Percentiles rank a stretch among this genome's conserved stretches.
phyloP scores from a whole-genome alignment of 768 basidiomycete genomes.

The Trichaptum fuscoviolaceum region DNA sequence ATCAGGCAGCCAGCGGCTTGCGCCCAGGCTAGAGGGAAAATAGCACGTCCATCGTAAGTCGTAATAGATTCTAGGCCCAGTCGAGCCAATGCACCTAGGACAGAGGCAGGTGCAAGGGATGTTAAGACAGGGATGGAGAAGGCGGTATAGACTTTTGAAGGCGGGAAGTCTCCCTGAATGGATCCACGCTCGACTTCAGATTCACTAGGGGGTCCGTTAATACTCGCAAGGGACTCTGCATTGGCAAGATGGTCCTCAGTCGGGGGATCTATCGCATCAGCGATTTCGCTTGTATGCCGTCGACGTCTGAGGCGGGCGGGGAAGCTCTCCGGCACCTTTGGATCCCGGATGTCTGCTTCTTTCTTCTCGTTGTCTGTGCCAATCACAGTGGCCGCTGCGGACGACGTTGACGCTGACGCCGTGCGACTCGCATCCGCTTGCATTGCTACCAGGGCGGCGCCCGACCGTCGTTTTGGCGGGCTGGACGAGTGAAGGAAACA shows the following conservation, averaged over 20 bases:
- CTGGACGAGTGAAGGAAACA: conserved; percentile 14
- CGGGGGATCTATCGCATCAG: conserved; percentile 1
- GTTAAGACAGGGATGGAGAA: conserved; percentile 60
- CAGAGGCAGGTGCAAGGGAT: conserved; percentile 74
- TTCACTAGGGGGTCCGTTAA: conserved; percentile 36
- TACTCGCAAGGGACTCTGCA: conserved; percentile 34
- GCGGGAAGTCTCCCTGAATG: conserved; percentile 19
- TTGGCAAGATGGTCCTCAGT: conserved; percentile 9
- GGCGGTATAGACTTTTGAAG: conserved; percentile 40
- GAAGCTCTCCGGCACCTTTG: background rate
- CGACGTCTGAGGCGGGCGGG: background rate
- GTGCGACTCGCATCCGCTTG: background rate
- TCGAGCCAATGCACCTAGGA: conserved; percentile 80
- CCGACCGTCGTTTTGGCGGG: too few species aligned
- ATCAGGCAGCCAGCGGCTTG: conserved; percentile 87
- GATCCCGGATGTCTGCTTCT: background rate
- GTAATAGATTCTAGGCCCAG: conserved; percentile 73
- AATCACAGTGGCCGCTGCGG: background rate
- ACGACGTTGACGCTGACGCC: background rate
- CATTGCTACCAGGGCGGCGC: background rate
- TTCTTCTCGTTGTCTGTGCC: background rate
- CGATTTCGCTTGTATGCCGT: background rate
- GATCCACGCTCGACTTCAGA: conserved; percentile 14
- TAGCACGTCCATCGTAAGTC: conserved; percentile 64
- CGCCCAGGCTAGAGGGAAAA: conserved; percentile 80